Base-by-base conservation (phyloP, 257 asterid species). In the Linaria vulgaris region DNA sequence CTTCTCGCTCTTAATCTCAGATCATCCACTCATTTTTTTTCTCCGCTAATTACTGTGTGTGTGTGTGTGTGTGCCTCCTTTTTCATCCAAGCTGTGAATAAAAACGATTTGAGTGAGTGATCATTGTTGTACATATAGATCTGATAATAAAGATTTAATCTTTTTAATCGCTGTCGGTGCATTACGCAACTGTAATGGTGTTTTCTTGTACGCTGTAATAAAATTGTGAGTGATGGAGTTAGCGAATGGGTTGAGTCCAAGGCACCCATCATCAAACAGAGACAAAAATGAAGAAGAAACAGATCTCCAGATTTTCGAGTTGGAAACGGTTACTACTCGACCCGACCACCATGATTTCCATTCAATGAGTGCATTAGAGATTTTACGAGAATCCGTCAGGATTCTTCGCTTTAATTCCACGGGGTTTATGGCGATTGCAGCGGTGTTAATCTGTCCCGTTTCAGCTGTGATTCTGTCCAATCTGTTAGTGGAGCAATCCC, bases 331-430 rank as follows among this genome's bases (percentile, higher is more conserved):
- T 1, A 80, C 15, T 49, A 34, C 51, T 56, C 74, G 74, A 23
- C 44, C 81, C 19, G 86, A 72, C 70, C 79, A 74, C 69, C 83
- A 69, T n/a, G n/a, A n/a, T 41, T 72, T 85, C 61, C 79, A 79
- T 64, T 75, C 98, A 16, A 78, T 76, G 88, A 80, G 79, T 66
- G 95, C 95, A 0, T 61, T 92, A 67, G 95, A 88, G 56, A 92
- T 92, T 67, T 63, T 92, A 77, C 82, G 88, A 69, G 97, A 89
- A 77, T 80, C 87, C 0, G 96, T 89, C 30, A 75, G 96, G 72
- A 87, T 92, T 74, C 91, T 92, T 6, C 58, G 99, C 58, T 83
- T 79, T 59, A 92, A 89, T 76, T 72, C 80, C 0, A n/a, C 80
- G 1, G 87, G 89, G 46, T 82, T 92, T 45, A 75, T 89, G 82